phyloP scores from a whole-genome alignment of 768 basidiomycete genomes.

The Termitomyces sp. region DNA sequence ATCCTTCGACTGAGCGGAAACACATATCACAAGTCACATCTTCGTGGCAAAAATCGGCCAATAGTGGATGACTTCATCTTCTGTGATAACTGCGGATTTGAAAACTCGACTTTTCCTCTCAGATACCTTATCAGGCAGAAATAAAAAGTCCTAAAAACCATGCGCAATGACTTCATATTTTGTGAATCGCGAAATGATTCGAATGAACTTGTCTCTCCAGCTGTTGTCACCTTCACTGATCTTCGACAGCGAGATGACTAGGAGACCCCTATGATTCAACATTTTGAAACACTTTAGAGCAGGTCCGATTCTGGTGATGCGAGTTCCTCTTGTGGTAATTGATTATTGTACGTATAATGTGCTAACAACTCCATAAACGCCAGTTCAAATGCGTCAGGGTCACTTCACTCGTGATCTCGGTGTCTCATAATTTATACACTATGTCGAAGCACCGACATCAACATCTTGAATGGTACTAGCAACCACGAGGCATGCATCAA shows the following conservation, averaged over 20 bases:
- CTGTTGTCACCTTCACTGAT: neutral
- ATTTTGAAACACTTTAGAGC: neutral
- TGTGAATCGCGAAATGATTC: neutral
- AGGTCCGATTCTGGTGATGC: neutral
- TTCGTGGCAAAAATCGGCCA: neutral
- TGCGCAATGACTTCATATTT: neutral
- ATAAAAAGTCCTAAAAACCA: neutral
- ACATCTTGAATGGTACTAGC: neutral
- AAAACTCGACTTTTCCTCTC: neutral
- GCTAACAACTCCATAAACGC: neutral
- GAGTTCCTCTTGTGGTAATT: neutral
- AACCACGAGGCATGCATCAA: neutral
- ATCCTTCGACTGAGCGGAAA: neutral
- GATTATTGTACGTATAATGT: neutral
- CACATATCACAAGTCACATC: neutral
- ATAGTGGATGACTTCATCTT: neutral
- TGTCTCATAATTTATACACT: neutral
- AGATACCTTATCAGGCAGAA: neutral
- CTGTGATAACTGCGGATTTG: neutral
- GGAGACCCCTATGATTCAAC: neutral
- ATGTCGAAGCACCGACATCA: neutral
- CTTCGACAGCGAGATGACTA: neutral
- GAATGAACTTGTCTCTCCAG: neutral
- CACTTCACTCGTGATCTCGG: neutral
- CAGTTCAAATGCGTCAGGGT: neutral